These are phyloP conservation scores for Lyophyllum atratum DNA, from an alignment of 768 basidiomycete genomes.

Conservation along the genomic window DNA sequence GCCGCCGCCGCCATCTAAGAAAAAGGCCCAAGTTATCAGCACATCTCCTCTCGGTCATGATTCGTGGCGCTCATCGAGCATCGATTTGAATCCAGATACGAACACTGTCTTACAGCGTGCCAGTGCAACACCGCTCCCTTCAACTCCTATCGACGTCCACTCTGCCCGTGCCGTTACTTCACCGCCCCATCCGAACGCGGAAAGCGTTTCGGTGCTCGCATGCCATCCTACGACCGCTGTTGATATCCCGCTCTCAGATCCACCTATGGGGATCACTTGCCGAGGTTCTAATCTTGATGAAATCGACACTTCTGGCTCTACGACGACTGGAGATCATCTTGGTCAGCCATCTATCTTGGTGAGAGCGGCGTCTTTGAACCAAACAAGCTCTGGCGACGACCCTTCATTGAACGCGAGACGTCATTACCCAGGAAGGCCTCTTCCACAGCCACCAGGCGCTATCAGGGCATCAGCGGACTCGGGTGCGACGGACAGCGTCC, in stretches of 20 bases:
- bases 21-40: conserved; percentile 19
- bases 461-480: conserved; percentile 30
- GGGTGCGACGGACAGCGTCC: conserved; percentile 35
- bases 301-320: not conserved
- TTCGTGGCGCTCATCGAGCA: conserved; percentile 14
- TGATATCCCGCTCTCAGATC: not conserved
- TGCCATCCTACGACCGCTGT: not conserved
- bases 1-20: conserved; percentile 21
- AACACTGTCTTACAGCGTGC: conserved; percentile 32
- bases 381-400: conserved; percentile 18
- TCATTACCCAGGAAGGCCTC: conserved; percentile 58
- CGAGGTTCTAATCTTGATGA: not conserved
- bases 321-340: not conserved
- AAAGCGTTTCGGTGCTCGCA: not conserved
- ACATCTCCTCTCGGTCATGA: conserved; percentile 33
- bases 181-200: not conserved
- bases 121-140: conserved; percentile 38
- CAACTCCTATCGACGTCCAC: conserved; percentile 31
- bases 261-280: not conserved
- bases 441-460: conserved; percentile 45
- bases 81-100: conserved; percentile 12
- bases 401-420: conserved; percentile 30
- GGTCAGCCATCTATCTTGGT: not conserved
- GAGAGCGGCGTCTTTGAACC: not conserved
- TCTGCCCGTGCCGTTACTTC: not conserved